phyloP scores from a whole-genome alignment of 805 yeast species.

The Pichia ethanolica region DNA sequence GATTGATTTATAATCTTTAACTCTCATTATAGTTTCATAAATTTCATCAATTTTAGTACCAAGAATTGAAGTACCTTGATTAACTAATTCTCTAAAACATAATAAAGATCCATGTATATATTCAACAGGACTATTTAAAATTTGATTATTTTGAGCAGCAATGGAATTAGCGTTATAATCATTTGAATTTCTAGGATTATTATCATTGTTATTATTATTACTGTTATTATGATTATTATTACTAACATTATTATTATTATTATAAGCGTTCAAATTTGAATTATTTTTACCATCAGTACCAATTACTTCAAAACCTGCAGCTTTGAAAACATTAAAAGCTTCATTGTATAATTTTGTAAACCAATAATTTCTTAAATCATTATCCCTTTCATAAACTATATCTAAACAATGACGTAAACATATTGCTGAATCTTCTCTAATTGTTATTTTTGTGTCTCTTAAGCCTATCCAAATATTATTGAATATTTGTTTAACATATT shows the following conservation, averaged over 20 bases:
- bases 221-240: constrained; percentile 1
- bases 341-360: constrained; percentile 47
- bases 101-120: constrained; percentile 81
- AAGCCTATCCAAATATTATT: constrained; percentile 84
- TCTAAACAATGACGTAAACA: constrained; percentile 71
- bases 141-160: constrained; percentile 1
- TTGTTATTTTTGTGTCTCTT: constrained; percentile 65
- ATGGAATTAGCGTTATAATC: neutral
- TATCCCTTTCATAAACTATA: constrained; percentile 74
- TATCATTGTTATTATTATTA: neutral
- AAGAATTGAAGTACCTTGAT: constrained; percentile 65
- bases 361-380: constrained; percentile 65
- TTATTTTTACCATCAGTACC: neutral
- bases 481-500: constrained; percentile 69
- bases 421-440: constrained; percentile 78
- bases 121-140: constrained; percentile 38
- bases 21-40: constrained; percentile 63
- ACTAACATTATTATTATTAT: neutral
- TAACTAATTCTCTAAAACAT: constrained; percentile 71
- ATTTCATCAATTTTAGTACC: constrained; percentile 66
- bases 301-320: constrained; percentile 9
- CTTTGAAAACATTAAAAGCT: constrained; percentile 25
- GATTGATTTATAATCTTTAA: constrained; percentile 69
- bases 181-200: neutral
- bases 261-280: neutral